phyloP scores from a whole-genome alignment of 2,329 filamentous ascomycete species.

The Colletotrichum caudatum region DNA sequence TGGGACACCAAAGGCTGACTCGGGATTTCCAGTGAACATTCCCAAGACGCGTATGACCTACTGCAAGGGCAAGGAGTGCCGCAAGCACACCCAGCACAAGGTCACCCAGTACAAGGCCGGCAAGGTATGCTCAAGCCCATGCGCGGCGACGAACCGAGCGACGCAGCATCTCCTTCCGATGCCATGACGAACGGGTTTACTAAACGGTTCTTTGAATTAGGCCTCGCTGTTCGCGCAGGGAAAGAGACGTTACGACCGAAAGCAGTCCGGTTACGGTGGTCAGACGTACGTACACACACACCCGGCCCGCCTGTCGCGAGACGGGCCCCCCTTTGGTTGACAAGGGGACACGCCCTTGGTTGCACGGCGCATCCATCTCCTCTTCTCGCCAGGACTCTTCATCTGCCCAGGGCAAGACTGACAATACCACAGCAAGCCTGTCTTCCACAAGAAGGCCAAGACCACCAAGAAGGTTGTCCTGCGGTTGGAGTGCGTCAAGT shows the following conservation, averaged over 20 bases:
- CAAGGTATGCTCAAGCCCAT: conserved; percentile 68
- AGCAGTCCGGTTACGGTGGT: conserved; percentile 99
- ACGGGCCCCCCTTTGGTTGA: neutral
- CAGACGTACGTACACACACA: conserved; percentile 72
- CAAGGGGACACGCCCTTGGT: neutral
- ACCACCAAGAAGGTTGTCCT: conserved; percentile 99
- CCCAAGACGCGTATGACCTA: conserved; percentile 97
- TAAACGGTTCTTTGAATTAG: conserved; percentile 54
- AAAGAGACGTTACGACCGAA: conserved; percentile 99
- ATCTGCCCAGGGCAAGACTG: conserved; percentile 3
- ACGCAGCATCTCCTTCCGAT: neutral
- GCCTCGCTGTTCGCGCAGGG: conserved; percentile 96
- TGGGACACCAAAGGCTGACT: conserved; percentile 47
- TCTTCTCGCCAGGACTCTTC: neutral
- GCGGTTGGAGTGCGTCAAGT: conserved; percentile 95
- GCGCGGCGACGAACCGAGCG: conserved; percentile 37
- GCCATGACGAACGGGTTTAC: neutral
- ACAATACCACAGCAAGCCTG: conserved; percentile 74
- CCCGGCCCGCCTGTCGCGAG: neutral
- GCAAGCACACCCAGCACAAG: conserved; percentile 91
- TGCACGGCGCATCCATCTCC: no score
- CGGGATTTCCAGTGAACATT: conserved; percentile 84
- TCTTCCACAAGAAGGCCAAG: conserved; percentile 99
- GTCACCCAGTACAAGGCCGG: conserved; percentile 97
- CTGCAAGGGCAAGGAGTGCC: conserved; percentile 97